phyloP scores from a whole-genome alignment of 352 stramenopile species.

The Thalassiosira mediterranea region DNA sequence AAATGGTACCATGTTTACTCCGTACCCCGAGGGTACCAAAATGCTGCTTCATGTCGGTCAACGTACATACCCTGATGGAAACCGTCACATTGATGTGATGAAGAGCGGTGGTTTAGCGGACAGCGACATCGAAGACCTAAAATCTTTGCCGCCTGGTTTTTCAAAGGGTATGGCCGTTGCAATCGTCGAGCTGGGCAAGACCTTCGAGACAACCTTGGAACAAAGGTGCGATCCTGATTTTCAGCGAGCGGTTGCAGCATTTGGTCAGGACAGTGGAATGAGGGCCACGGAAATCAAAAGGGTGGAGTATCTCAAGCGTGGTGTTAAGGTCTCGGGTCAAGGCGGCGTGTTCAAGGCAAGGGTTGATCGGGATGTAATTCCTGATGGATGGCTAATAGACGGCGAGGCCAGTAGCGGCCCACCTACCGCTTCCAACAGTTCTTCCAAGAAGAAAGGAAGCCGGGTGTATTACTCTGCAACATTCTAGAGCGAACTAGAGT shows the following conservation, averaged over 20 bases:
- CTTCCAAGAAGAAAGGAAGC: conserved; percentile 11
- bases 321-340: conserved; percentile 47
- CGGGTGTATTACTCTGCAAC: conserved; percentile 33
- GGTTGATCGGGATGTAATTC: conserved; percentile 57
- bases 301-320: conserved; percentile 62
- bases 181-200: conserved; percentile 73
- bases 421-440: too few species aligned
- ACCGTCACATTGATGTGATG: conserved; percentile 72
- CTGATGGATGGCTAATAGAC: conserved; percentile 57
- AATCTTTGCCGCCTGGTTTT: conserved; percentile 61
- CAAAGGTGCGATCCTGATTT: conserved; percentile 54
- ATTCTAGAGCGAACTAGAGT: too few species aligned
- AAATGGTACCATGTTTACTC: conserved; percentile 77
- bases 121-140: conserved; percentile 56
- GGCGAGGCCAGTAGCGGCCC: too few species aligned
- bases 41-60: conserved; percentile 78
- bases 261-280: conserved; percentile 61
- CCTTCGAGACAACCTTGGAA: conserved; percentile 68
- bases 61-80: conserved; percentile 71
- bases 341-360: conserved; percentile 68
- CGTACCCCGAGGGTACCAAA: conserved; percentile 66
- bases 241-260: conserved; percentile 62
- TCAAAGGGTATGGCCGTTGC: conserved; percentile 65
- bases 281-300: conserved; percentile 70
- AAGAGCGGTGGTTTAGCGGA: conserved; percentile 55